These are phyloP conservation scores for Coniella lustricola DNA, from an alignment of 2,329 filamentous ascomycete species.

Conservation along the genomic window DNA sequence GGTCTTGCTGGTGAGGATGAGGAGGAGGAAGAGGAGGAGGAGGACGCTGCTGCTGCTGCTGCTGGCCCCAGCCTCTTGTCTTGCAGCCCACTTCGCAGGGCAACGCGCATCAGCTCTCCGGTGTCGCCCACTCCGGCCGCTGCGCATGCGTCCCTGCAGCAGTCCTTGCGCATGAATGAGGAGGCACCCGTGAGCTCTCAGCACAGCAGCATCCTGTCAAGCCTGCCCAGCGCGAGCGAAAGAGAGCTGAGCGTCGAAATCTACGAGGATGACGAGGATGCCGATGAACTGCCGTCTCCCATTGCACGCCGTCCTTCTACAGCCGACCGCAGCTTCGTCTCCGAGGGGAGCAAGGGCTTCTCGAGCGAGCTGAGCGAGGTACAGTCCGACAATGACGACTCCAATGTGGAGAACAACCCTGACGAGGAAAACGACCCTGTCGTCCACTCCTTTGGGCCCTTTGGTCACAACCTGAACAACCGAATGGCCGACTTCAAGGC, in stretches of 20 bases:
- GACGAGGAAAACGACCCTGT: constrained; percentile 90
- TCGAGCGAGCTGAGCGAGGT: constrained; percentile 51
- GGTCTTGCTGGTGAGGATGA: constrained; percentile 25
- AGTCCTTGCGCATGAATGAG: constrained; percentile 17
- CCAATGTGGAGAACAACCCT: constrained; percentile 92
- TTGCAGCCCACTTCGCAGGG: constrained; percentile 53
- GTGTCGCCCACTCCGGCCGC: constrained; percentile 54
- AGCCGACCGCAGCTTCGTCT: constrained; percentile 36
- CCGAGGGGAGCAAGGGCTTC: constrained; percentile 45
- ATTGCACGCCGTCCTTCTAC: constrained; percentile 16
- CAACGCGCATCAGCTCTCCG: constrained; percentile 61
- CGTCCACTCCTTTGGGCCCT: constrained; percentile 85
- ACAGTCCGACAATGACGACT: constrained; percentile 46
- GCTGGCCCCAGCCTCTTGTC: constrained; percentile 38
- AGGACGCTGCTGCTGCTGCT: too few relatives aligned
- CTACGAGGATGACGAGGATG: constrained; percentile 62
- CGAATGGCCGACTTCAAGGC: constrained; percentile 73
- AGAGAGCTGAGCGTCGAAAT: constrained; percentile 47
- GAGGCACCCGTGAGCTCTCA: constrained; percentile 28
- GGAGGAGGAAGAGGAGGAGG: constrained; percentile 23
- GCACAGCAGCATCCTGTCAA: constrained; percentile 29
- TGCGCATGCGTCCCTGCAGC: constrained; percentile 21
- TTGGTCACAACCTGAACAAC: constrained; percentile 76
- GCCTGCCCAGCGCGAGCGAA: constrained; percentile 24
- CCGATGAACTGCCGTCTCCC: constrained; percentile 41